Base-by-base conservation (phyloP, 345 rosid species). In the Citrus unshiu region DNA sequence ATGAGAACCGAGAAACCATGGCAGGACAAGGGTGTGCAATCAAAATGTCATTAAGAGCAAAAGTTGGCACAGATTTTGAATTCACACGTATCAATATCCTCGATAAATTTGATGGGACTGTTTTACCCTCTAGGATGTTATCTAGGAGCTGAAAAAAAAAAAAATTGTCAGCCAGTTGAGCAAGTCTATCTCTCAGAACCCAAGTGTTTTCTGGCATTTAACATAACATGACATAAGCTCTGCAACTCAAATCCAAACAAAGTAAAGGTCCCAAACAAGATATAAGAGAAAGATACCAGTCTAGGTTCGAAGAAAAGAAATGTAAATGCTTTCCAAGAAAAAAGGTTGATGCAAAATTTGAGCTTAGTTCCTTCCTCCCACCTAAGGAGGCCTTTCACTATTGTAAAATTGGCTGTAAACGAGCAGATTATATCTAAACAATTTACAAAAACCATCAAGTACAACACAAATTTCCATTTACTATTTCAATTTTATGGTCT, bases 11-110 rank as follows among this genome's bases (percentile, higher is more conserved):
- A 34, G 98, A 93, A 84, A 91, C 87, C 3, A 93, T 81, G 6
- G 97, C 95, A 10, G 97, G 98, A 83, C 93, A 92, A 29, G 97
- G 95, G 72, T 93, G 92, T 58, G 97, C 89, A 60, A 91, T 78
- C 83, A 95, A 78, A 76, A 92, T 68, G 82, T 92, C 98, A 84
- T 92, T 95, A 59, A 95, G 90, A 76, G 99, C 93, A 83, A 80
- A 87, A 8, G 91, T 84, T 19, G 88, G 83, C 81, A 91, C 83
- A 60, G 32, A 66, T 84, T 90, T 82, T 40, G 95, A 92, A 79
- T 95, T 93, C 74, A 93, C 80, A 63, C 74, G 78, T 46, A 92
- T 12, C 37, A 92, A 89, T 66, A 92, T 82, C 84, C 98, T 90
- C 7, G 93, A 83, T 65, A 95, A 73, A 74, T 84, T 82, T 0